Base-by-base conservation (phyloP, 2,329 filamentous ascomycete species). In the Aspergillus ibericus region DNA sequence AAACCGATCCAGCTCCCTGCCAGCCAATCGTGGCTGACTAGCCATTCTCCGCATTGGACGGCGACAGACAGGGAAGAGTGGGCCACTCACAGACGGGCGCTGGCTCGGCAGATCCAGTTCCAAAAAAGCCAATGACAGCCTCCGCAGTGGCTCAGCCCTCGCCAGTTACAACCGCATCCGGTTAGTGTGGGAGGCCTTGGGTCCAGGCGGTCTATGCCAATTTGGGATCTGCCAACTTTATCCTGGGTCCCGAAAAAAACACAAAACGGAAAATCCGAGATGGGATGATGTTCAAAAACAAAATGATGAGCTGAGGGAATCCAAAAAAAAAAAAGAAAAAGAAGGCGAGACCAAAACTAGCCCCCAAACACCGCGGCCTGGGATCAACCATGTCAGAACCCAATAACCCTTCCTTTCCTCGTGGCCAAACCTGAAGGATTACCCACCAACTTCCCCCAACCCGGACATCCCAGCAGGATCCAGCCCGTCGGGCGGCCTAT, bases 131-230 rank as follows among this genome's bases (percentile, higher is more conserved):
- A 32, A 32, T 32, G 29, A 10, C 29, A 32, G 9, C 29, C 9
- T 32, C 29, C 29, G 9, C 15, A 18, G 36, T 16, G 36, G 36
- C 27, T 48, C n/a, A 27, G 27, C 62, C 62, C 65, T 69, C 68
- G 67, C 65, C 46, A 68, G 63, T 68, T 70, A 44, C 27, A 60
- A 53, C 66, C 63, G 44, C 47, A 64, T 60, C n/a, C 0, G 63
- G 54, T 60, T 70, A 68, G 65, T 48, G 50, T 3, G 12, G 35
- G 22, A 34, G 13, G 27, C 34, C 18, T 5, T 25, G 29, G 20
- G 38, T 13, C 38, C 38, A 42, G 44, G 42, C 22, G 20, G 22
- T 13, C 16, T 29, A 16, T 5, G 5, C 44, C 13, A 15, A 9
- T 29, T 18, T 16, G 44, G 44, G 44, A 42, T 48, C 35, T 51